Evolutionary conservation across 1,284 basidiomycete species (phyloP), one percentile per base, ranked within the genome.

Genomic region (Entoloma clypeatum): DNA sequence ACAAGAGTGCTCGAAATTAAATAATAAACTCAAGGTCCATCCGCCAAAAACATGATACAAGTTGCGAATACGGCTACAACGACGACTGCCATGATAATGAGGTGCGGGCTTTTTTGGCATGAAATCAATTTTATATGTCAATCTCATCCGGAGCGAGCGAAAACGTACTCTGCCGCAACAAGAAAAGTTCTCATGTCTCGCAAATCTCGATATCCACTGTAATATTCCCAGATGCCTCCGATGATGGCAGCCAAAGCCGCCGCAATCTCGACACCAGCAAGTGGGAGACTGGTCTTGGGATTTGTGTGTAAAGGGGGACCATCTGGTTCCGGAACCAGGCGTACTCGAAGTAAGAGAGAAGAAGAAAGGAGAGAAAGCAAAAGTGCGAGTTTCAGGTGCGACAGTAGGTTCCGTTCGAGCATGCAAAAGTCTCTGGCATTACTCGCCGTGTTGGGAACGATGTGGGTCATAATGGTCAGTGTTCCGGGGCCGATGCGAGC

Each of bases 401-500:
- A 73, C 17, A 86, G 66, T 34, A 83, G 63, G 52, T 86, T 86
- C 38, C 83, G 70, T 59, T 86, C 83, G 7, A 86, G 70, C 82
- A 86, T 84, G 56, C 75, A 79, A 47, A 75, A 84, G 56, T 86
- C 83, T 51, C 84, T 69, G 9, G 79, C 79, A 10, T 68, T 69
- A 50, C 71, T 72, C 19, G 70, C 72, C n/a, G 52, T 52, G 50
- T 73, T 75, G 29, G 62, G 59, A 10, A 71, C 53, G 28, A 64
- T 46, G 30, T 65, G 46, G 23, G 51, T 28, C 18, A 39, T 43
- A 23, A 45, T 31, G 24, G 10, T 39, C 18, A 33, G n/a, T n/a
- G n/a, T n/a, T n/a, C n/a, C n/a, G 42, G 19, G 24, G 36, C 32
- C 10, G 2, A 21, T 7, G 19, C 44, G 9, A 33, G 45, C 19